Base-by-base conservation (phyloP, 78 protist genomes). In the Isochrysis galbana region DNA sequence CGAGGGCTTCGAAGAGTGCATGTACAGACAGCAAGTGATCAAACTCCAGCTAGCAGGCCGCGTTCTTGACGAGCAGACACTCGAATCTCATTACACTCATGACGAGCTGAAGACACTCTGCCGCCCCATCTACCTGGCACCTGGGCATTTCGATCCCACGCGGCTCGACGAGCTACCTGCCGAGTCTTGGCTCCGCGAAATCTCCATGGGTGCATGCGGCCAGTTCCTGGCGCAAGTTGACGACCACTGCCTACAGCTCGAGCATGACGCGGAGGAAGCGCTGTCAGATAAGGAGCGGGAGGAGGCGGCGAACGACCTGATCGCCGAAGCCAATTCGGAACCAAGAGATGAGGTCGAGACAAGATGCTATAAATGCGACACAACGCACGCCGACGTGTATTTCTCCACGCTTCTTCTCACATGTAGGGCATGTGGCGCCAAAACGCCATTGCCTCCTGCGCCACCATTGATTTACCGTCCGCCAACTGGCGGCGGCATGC, bases 1-100 rank as follows among this genome's bases (percentile, higher is more conserved):
- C 26, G 39, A 42, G 2, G 51, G 48, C 19, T 41, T 41, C n/a
- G 88, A 80, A 54, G 42, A 80, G 88, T 1, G 36, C 39, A 1
- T 80, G 39, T 80, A 80, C 55, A 25, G 51, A 54, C 51, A 80
- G 88, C 88, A 80, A 46, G 80, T n/a, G n/a, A n/a, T n/a, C n/a
- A n/a, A n/a, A n/a, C n/a, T n/a, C n/a, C n/a, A n/a, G n/a, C n/a
- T n/a, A n/a, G n/a, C n/a, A n/a, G 84, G 84, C 46, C 44, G 47
- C 32, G 47, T 77, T 23, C 45, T 77, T 46, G 84, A 77, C 46
- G 84, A 77, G 29, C 45, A 36, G 84, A 36, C 45, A 0, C 46
- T 5, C 26, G 84, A 77, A 22, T 11, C 84, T 25, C 34, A 5
- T 5, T 77, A 39, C 84, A 77, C 84, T 29, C 7, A 77, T 41